Percentiles rank a stretch among this genome's conserved stretches.
These are phyloP conservation scores for Rhodamnia argentea DNA, from an alignment of 345 rosid species.

Conservation along the genomic window DNA sequence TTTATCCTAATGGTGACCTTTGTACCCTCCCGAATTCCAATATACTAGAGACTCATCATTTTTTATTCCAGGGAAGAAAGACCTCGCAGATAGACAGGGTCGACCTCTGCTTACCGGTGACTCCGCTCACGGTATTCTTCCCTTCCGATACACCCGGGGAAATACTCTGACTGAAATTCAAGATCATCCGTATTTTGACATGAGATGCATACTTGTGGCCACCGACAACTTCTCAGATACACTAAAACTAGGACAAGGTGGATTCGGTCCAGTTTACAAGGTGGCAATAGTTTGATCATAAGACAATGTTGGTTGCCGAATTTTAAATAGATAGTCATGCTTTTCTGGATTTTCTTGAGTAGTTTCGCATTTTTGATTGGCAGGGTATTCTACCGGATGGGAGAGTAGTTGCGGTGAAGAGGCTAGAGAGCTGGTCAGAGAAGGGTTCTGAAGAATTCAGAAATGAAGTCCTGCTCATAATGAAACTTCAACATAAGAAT, in stretches of 20 bases:
- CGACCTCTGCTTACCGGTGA: neutral
- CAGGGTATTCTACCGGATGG: constrained; percentile 13
- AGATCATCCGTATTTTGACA: neutral
- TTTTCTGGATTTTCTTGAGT: neutral
- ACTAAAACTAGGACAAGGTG: constrained; percentile 25
- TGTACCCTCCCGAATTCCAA: neutral
- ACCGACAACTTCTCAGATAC: constrained; percentile 8
- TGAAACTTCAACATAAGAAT: constrained; percentile 26
- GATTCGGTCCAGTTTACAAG: constrained; percentile 11
- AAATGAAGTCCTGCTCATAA: constrained; percentile 1
- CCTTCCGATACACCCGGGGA: neutral
- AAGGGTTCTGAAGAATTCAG: constrained; percentile 23
- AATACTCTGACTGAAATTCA: neutral
- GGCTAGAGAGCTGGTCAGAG: constrained; percentile 15
- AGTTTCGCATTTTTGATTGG: neutral
- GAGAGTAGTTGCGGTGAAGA: constrained; percentile 18
- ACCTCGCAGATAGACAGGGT: neutral
- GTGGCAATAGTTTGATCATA: neutral
- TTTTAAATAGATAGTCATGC: neutral
- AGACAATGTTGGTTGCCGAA: neutral
- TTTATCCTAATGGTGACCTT: neutral
- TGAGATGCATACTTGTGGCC: neutral
- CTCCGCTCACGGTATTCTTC: neutral
- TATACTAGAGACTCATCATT: neutral
- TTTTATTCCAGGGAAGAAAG: neutral